Evolutionary conservation across 192 early-diverging fungal species (phyloP).

Genomic region (Backusella tuberculispora): DNA sequence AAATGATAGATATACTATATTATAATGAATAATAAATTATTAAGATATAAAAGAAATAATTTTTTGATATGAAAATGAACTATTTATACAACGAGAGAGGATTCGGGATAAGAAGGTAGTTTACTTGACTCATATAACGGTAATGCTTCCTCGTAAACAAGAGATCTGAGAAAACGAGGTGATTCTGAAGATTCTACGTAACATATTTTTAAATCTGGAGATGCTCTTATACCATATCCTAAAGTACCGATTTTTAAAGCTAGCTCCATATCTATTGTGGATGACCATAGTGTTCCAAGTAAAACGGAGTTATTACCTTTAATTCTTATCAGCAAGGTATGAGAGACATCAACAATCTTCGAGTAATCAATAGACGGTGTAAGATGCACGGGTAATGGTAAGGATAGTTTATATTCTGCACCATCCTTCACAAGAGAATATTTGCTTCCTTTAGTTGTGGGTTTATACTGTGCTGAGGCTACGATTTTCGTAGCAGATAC

Average conservation of each 20-base stretch:
- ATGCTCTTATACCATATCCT: slow-evolving; percentile 33
- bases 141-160: slow-evolving; percentile 27
- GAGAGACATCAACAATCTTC: slow-evolving; percentile 17
- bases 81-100: not conserved
- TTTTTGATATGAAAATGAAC: not conserved
- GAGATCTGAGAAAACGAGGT: slow-evolving; percentile 19
- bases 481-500: slow-evolving; percentile 13
- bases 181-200: not conserved
- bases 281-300: not conserved
- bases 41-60: not conserved
- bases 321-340: slow-evolving; percentile 15
- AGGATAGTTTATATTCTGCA: slow-evolving; percentile 16
- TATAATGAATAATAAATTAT: not conserved
- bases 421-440: slow-evolving; percentile 17
- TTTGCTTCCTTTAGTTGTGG: slow-evolving; percentile 10
- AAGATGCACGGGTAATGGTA: slow-evolving; percentile 20
- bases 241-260: slow-evolving; percentile 31
- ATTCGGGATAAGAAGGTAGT: slow-evolving; percentile 20
- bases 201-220: slow-evolving; percentile 26
- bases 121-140: slow-evolving; percentile 22
- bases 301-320: not conserved
- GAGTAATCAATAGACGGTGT: slow-evolving; percentile 27
- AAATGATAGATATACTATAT: no score
- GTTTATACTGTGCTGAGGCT: not conserved
- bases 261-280: slow-evolving; percentile 17